phyloP scores from a whole-genome alignment of 495 filamentous ascomycete species.

The Xylaria cubensis region DNA sequence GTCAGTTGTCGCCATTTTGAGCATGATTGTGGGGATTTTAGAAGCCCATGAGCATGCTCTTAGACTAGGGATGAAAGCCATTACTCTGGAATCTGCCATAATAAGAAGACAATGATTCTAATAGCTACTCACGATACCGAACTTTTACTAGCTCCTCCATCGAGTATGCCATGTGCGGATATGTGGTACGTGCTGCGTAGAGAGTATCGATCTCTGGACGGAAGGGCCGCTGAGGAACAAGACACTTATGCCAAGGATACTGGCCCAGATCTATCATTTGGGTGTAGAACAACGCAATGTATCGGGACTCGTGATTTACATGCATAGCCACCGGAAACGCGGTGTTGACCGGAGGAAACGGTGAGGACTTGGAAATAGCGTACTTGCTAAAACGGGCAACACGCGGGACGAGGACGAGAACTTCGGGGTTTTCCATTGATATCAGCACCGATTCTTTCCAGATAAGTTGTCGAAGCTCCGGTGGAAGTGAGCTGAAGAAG shows the following conservation, averaged over 20 bases:
- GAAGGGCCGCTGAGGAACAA: constrained; percentile 1
- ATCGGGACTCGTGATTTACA: constrained; percentile 5
- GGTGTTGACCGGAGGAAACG: constrained; percentile 6
- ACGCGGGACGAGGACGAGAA: constrained; percentile 2
- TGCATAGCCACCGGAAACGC: constrained; percentile 11
- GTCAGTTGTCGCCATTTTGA: not conserved
- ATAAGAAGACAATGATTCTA: not conserved
- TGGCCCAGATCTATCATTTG: not conserved
- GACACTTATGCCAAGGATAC: constrained; percentile 9
- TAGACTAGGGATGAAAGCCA: not conserved
- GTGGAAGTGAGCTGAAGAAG: constrained; percentile 2
- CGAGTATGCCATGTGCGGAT: not conserved
- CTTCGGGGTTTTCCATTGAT: not conserved
- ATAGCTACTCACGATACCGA: not conserved
- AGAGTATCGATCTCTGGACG: constrained; percentile 11
- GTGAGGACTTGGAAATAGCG: not conserved
- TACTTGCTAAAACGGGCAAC: not conserved
- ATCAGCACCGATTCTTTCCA: not conserved
- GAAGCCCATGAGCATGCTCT: not conserved
- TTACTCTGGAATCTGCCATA: not conserved
- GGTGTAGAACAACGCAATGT: not conserved
- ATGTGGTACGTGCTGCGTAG: not conserved
- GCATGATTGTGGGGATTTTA: not conserved
- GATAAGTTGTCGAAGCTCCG: constrained; percentile 20
- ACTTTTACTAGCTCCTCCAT: not conserved